phyloP scores from a whole-genome alignment of 164 flowering plant genomes.

The Malania oleifera region DNA sequence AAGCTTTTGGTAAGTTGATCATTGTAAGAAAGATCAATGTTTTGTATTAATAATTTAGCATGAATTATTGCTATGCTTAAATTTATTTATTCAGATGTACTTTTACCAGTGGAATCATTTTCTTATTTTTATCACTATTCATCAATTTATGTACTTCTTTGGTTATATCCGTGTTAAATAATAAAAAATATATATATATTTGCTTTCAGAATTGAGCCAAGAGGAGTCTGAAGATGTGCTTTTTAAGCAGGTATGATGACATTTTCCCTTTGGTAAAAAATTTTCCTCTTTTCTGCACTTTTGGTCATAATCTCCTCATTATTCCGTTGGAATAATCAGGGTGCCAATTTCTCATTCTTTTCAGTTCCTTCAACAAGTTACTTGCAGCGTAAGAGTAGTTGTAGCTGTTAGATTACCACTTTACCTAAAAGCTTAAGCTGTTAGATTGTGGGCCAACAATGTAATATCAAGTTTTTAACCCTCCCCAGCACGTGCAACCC shows the following conservation, averaged over 20 bases:
- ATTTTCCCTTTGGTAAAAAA: too few relatives aligned
- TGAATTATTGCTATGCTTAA: background rate
- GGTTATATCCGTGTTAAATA: conserved; percentile 1
- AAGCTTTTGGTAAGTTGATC: conserved; percentile 58
- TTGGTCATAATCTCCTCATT: too few relatives aligned
- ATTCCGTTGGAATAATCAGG: too few relatives aligned
- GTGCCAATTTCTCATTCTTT: too few relatives aligned
- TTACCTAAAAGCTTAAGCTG: too few relatives aligned
- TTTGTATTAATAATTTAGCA: background rate
- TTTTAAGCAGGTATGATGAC: conserved; percentile 70
- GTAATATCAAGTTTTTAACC: too few relatives aligned
- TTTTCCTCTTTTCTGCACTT: too few relatives aligned
- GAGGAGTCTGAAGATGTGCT: conserved; percentile 81
- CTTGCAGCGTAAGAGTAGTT: too few relatives aligned
- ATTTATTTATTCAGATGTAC: background rate
- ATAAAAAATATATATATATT: background rate
- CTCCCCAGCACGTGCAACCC: too few relatives aligned
- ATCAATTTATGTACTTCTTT: background rate
- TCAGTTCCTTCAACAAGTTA: too few relatives aligned
- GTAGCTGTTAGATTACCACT: too few relatives aligned
- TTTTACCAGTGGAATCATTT: background rate
- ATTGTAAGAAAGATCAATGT: background rate
- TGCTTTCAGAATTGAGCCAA: conserved; percentile 59
- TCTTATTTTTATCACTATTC: background rate
- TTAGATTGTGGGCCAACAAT: too few relatives aligned